These are phyloP conservation scores for Phytophthora pistaciae DNA, from an alignment of 352 stramenopile genomes.

Conservation along the genomic window DNA sequence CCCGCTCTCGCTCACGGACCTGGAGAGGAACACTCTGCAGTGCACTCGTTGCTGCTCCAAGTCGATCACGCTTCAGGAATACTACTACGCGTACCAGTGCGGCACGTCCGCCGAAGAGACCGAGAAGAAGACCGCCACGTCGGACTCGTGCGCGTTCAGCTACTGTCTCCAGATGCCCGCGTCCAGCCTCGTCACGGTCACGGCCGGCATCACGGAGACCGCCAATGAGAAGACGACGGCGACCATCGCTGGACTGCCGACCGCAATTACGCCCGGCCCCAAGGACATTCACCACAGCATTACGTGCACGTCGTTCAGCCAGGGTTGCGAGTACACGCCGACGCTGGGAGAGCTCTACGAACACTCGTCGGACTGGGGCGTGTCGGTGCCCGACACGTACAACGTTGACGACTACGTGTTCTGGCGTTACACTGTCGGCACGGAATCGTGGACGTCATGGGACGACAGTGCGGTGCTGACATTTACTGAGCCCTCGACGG, in stretches of 20 bases:
- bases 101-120: constrained; percentile 1
- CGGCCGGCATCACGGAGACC: constrained; percentile 2
- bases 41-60: constrained; percentile 35
- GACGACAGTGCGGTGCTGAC: constrained; percentile 6
- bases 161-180: constrained; percentile 24
- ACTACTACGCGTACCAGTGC: constrained; percentile 34
- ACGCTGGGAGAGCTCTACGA: constrained; percentile 18
- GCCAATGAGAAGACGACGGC: constrained; percentile 5
- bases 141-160: constrained; percentile 18
- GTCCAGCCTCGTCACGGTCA: constrained; percentile 7
- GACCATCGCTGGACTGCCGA: constrained; percentile 16
- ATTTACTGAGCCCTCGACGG: constrained; percentile 38
- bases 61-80: constrained; percentile 21
- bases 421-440: constrained; percentile 55
- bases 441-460: constrained; percentile 21
- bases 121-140: constrained; percentile 12
- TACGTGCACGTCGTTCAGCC: constrained; percentile 21
- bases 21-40: constrained; percentile 12
- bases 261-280: neutral
- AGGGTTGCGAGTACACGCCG: constrained; percentile 16
- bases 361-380: constrained; percentile 10
- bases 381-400: constrained; percentile 6
- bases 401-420: constrained; percentile 34
- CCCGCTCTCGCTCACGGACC: neutral
- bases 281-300: constrained; percentile 27